phyloP scores from a whole-genome alignment of 371 early-diverging fungal species.

The Vairimorpha ceranae region DNA sequence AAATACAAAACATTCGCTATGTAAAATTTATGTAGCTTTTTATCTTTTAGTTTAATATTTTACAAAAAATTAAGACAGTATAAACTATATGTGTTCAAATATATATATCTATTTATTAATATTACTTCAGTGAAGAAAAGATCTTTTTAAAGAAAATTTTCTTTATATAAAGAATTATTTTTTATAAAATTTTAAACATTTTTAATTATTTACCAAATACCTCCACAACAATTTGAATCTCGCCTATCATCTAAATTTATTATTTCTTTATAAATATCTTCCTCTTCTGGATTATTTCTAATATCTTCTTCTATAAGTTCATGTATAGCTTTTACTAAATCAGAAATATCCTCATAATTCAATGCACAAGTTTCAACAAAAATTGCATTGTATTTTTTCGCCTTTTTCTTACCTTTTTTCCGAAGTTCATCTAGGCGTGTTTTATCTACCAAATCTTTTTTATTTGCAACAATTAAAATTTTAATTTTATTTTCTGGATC shows the following conservation, averaged over 20 bases:
- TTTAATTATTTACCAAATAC: background rate
- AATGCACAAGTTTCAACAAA: conserved; percentile 60
- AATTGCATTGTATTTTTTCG: conserved; percentile 45
- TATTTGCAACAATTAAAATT: conserved; percentile 96
- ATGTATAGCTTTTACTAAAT: conserved; percentile 42
- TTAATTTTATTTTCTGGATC: conserved; percentile 76
- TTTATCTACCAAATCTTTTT: conserved; percentile 84
- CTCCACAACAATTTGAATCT: background rate
- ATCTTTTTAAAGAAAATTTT: too few relatives aligned
- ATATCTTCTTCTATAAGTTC: conserved; percentile 50
- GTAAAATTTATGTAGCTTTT: too few relatives aligned
- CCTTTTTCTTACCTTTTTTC: conserved; percentile 41
- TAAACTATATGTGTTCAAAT: too few relatives aligned
- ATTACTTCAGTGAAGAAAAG: too few relatives aligned
- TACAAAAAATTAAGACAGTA: too few relatives aligned
- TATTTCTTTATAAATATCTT: conserved; percentile 32
- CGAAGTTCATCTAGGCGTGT: conserved; percentile 1
- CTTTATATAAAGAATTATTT: background rate
- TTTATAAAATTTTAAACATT: background rate
- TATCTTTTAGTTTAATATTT: too few relatives aligned
- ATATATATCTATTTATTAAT: too few relatives aligned
- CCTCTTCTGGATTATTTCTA: conserved; percentile 33
- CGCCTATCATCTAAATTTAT: background rate
- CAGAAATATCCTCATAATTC: conserved; percentile 55
- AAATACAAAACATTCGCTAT: too few relatives aligned